Evolutionary conservation across 305 asterid genomes (phyloP).

Genomic region (Rubia balearica): DNA sequence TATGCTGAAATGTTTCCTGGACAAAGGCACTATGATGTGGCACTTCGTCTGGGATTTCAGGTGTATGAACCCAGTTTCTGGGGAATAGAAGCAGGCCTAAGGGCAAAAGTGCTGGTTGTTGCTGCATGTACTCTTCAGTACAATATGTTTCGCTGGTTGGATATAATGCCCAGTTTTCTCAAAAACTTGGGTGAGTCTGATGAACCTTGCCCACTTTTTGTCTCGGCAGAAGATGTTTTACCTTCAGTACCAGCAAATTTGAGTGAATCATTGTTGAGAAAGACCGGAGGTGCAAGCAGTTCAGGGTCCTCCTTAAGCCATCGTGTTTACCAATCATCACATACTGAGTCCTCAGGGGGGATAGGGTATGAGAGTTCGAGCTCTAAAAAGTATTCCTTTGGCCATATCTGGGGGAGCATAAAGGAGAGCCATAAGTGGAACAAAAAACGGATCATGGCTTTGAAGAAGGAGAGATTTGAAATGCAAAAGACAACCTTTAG

Average conservation of each 20-base stretch:
- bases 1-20: conserved; percentile 89
- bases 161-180: conserved; percentile 55
- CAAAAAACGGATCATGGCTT: conserved; percentile 53
- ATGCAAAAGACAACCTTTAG: conserved; percentile 79
- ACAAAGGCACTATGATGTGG: conserved; percentile 60
- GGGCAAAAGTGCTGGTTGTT: conserved; percentile 86
- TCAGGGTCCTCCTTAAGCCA: conserved; percentile 49
- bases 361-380: conserved; percentile 28
- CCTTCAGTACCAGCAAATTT: conserved; percentile 35
- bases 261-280: conserved; percentile 36
- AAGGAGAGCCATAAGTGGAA: conserved; percentile 88
- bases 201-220: conserved; percentile 92
- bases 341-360: conserved; percentile 33
- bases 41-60: conserved; percentile 73
- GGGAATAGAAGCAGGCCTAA: conserved; percentile 88
- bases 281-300: conserved; percentile 33
- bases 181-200: conserved; percentile 45
- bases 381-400: conserved; percentile 47
- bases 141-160: conserved; percentile 85
- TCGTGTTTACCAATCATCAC: conserved; percentile 33
- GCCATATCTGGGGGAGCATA: conserved; percentile 75
- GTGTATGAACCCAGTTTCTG: conserved; percentile 55
- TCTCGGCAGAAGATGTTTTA: conserved; percentile 55
- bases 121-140: conserved; percentile 92
- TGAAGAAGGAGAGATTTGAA: conserved; percentile 89